phyloP scores from a whole-genome alignment of 345 rosid species.

The Salix dunnii region DNA sequence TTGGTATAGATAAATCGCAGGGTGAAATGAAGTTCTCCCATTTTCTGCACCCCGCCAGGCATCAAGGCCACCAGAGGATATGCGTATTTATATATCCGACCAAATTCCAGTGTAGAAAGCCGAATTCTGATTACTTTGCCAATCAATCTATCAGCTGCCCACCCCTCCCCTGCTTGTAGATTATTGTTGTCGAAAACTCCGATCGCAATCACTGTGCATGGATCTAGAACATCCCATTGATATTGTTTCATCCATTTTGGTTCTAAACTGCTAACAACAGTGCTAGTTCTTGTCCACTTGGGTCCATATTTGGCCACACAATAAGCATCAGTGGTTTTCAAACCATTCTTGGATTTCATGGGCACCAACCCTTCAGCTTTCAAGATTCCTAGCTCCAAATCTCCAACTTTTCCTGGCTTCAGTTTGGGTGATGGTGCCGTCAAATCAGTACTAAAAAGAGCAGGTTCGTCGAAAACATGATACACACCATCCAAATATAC shows the following conservation, averaged over 20 bases:
- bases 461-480: constrained; percentile 55
- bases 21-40: constrained; percentile 51
- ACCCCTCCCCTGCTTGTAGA: constrained; percentile 27
- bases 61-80: constrained; percentile 45
- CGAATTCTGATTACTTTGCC: constrained; percentile 54
- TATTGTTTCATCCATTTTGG: constrained; percentile 50
- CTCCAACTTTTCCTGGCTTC: constrained; percentile 39
- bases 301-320: constrained; percentile 49
- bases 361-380: constrained; percentile 41
- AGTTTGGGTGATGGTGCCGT: constrained; percentile 38
- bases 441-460: constrained; percentile 46
- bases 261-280: constrained; percentile 25
- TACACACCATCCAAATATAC: constrained; percentile 54
- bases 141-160: constrained; percentile 34
- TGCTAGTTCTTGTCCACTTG: constrained; percentile 45
- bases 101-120: constrained; percentile 41
- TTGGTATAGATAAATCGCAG: constrained; percentile 43
- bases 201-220: constrained; percentile 34
- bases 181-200: constrained; percentile 45
- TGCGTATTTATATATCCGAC: constrained; percentile 38
- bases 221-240: constrained; percentile 47
- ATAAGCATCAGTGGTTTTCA: constrained; percentile 46
- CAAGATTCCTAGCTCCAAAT: constrained; percentile 50
- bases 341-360: constrained; percentile 41
- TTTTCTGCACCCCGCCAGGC: constrained; percentile 47